Evolutionary conservation across 257 asterid species (phyloP).

Genomic region (Voacanga thouarsii): DNA sequence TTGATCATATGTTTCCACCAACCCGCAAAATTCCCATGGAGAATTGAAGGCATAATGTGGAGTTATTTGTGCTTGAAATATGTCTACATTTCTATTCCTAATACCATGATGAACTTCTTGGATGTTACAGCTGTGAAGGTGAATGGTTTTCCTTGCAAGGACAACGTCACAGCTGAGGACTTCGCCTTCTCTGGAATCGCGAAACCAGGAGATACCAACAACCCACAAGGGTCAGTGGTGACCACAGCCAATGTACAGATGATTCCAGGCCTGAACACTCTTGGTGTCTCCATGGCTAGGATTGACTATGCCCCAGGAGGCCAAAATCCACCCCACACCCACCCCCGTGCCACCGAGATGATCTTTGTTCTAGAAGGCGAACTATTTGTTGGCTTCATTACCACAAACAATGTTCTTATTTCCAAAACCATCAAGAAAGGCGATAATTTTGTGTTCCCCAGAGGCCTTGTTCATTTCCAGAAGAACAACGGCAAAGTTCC

Average conservation of each 20-base stretch:
- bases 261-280: slow-evolving; percentile 82
- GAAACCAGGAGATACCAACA: slow-evolving; percentile 64
- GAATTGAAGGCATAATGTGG: too few relatives aligned
- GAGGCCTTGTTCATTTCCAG: slow-evolving; percentile 82
- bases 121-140: slow-evolving; percentile 41
- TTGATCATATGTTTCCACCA: not conserved
- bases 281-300: slow-evolving; percentile 72
- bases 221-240: slow-evolving; percentile 48
- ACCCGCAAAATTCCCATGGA: not conserved
- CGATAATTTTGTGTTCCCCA: slow-evolving; percentile 59
- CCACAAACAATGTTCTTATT: slow-evolving; percentile 60
- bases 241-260: slow-evolving; percentile 61
- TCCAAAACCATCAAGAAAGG: slow-evolving; percentile 59
- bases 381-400: slow-evolving; percentile 76
- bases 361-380: slow-evolving; percentile 67
- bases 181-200: slow-evolving; percentile 50
- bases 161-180: slow-evolving; percentile 52
- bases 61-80: not conserved
- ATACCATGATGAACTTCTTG: not conserved
- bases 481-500: slow-evolving; percentile 55
- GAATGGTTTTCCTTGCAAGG: slow-evolving; percentile 65
- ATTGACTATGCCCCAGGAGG: slow-evolving; percentile 85
- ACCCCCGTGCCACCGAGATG: slow-evolving; percentile 87
- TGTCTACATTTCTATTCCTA: not conserved
- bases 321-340: slow-evolving; percentile 81